Evolutionary conservation across 2,329 filamentous ascomycete genomes (phyloP), one percentile per base, ranked within the genome.

Genomic region (Phoma sp.): DNA sequence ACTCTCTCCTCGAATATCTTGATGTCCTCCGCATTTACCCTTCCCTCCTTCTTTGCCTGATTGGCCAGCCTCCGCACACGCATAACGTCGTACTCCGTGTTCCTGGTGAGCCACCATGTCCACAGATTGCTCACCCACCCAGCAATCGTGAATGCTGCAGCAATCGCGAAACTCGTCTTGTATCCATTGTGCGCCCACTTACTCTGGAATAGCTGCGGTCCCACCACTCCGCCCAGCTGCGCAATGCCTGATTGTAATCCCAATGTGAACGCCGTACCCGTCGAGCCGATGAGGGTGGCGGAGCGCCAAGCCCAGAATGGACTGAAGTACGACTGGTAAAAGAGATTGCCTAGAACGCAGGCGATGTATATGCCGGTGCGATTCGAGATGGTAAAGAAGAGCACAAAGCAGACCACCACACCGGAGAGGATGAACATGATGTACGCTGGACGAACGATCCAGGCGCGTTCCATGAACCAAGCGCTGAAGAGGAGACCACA

Each of bases 171-270:
- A 4, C 66, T 64, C 0, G 59, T 68, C 55, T 73, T 75, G 57
- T 78, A 78, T 18, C 75, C 72, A 49, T 78, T 75, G 52, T 75
- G 60, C 5, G 77, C 78, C 53, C 70, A 81, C 38, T 72, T 72
- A 2, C 68, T 71, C 56, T 76, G 74, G 61, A 80, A 80, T 0
- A 80, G 62, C 57, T 80, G 77, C 1, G 77, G 78, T 0, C 75
- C 78, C 21, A 80, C 71, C 2, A 79, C 77, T n/a, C 77, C 78
- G 5, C 79, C 78, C 1, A 80, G 67, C 61, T 80, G 78, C 0
- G 73, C 78, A 6, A 80, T 69, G 4, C 73, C 75, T 1, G 72
- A 75, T 53, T 80, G 78, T 9, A 81, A 66, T 0, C 74, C 78
- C 2, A 80, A 65, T 0, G 77, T 77, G 48, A 81, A 80, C 0